Evolutionary conservation across 2,329 filamentous ascomycete genomes (phyloP), one percentile per base, ranked within the genome.

Genomic region (Phyllosticta citrichinensis): DNA sequence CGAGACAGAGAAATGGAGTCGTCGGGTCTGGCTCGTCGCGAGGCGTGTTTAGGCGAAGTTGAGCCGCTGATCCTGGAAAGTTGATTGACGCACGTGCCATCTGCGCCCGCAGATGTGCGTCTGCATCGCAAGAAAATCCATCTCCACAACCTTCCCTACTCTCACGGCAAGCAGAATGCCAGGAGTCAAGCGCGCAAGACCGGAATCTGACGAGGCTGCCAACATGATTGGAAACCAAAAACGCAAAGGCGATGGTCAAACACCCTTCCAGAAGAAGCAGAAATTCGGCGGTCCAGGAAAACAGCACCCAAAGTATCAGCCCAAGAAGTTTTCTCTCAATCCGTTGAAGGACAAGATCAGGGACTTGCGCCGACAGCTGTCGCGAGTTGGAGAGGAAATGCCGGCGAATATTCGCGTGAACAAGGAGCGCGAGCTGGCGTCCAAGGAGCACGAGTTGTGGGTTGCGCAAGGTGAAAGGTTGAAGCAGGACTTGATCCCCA

Each of bases 341-440:
- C 82, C 82, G 68, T 79, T 88, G 57, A 91, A 88, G 75, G 88
- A 88, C 73, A 83, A 87, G 54, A 84, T 85, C 62, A 81, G 89
- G 59, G 85, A 86, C 58, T 83, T 92, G 60, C 82, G 84, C 67
- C 81, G 89, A 57, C 80, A 85, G 10, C 79, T 93, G 35, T 78
- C 82, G 55, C 79, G 81, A 63, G 79, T 81, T 12, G 75, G 82
- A 56, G 70, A 73, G 33, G 81, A 84, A 58, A 78, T 92, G 57
- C 87, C 88, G 0, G 86, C 87, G 30, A 81, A 87, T 68, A 81
- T 88, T 10, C 80, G 84, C 61, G 78, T 84, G 52, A 86, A 90
- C 25, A 80, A 89, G 63, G 87, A 92, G 74, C 81, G 88, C 60
- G 89, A 91, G 69, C 75, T 93, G 64, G 81, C 81, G 55, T 81